Conservation (phyloP, 2,329 filamentous ascomycete genomes). For the Aureobasidium mangrovei region DNA sequence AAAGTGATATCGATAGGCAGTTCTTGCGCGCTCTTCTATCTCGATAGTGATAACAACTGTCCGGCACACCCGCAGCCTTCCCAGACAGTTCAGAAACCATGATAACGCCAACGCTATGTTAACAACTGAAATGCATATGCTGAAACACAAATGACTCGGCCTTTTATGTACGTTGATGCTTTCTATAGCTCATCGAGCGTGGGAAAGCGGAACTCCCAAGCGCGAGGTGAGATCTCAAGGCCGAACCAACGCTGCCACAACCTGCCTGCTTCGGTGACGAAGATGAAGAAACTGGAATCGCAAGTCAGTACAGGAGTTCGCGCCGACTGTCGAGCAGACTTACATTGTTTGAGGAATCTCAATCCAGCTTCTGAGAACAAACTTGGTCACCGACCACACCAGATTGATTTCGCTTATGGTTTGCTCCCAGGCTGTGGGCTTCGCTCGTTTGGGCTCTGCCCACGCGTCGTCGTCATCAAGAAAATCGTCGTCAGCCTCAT, state of each 20-base stretch:
- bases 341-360: constrained; percentile 60
- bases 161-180: constrained; percentile 6
- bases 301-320: constrained; percentile 5
- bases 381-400: constrained; percentile 54
- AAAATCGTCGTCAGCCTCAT: constrained; percentile 11
- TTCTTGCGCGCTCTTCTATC: background rate
- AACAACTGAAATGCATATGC: constrained; percentile 4
- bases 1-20: constrained; percentile 1
- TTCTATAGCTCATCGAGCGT: constrained; percentile 23
- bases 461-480: constrained; percentile 23
- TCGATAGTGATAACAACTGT: constrained; percentile 5
- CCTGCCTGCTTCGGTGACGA: constrained; percentile 45
- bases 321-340: constrained; percentile 33
- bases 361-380: constrained; percentile 63
- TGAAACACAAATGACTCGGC: constrained; percentile 11
- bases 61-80: constrained; percentile 4
- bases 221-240: constrained; percentile 46
- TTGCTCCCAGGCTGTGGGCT: constrained; percentile 46
- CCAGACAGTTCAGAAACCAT: background rate
- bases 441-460: constrained; percentile 24
- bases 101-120: constrained; percentile 13
- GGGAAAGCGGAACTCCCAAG: constrained; percentile 46
- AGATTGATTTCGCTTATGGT: constrained; percentile 56
- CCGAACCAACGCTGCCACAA: constrained; percentile 56
- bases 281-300: constrained; percentile 34